Conservation (phyloP, 78 protist genomes). For the Neovahlkampfia damariscottae region DNA sequence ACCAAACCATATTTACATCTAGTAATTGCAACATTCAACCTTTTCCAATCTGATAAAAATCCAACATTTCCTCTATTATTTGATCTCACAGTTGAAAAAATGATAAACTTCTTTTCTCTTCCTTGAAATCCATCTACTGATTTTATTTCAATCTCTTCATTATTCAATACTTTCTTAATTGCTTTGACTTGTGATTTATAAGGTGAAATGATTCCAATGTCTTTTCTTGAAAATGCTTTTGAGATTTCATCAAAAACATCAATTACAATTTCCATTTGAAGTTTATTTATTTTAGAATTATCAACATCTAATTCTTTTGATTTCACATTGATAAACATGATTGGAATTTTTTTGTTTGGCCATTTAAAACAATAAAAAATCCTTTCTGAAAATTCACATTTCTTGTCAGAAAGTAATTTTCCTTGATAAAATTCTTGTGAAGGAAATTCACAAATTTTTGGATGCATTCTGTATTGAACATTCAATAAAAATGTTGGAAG, state of each 20-base stretch:
- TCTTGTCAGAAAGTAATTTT: slow-evolving; percentile 11
- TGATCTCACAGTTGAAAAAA: slow-evolving; percentile 11
- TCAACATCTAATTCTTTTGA: background rate
- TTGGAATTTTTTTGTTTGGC: background rate
- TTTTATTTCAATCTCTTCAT: background rate
- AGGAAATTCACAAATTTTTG: slow-evolving; percentile 51
- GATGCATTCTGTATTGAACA: slow-evolving; percentile 82
- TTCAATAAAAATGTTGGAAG: background rate
- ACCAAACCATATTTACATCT: slow-evolving; percentile 5
- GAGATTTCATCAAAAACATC: background rate
- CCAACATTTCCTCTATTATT: slow-evolving; percentile 9
- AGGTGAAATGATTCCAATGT: slow-evolving; percentile 73
- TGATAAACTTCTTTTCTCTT: slow-evolving; percentile 20
- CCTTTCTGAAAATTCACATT: background rate
- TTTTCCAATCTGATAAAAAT: slow-evolving; percentile 11
- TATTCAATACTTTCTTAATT: background rate
- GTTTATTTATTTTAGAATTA: background rate
- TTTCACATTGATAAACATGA: background rate
- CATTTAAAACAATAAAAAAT: background rate
- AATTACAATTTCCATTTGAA: background rate
- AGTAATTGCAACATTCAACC: slow-evolving; percentile 26
- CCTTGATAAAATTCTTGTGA: slow-evolving; percentile 56
- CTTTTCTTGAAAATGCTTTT: background rate
- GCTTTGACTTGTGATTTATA: slow-evolving; percentile 49
- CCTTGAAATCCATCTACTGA: slow-evolving; percentile 38